Base-by-base conservation (phyloP, 148 eudicot species). In the Euryodendron excelsum region DNA sequence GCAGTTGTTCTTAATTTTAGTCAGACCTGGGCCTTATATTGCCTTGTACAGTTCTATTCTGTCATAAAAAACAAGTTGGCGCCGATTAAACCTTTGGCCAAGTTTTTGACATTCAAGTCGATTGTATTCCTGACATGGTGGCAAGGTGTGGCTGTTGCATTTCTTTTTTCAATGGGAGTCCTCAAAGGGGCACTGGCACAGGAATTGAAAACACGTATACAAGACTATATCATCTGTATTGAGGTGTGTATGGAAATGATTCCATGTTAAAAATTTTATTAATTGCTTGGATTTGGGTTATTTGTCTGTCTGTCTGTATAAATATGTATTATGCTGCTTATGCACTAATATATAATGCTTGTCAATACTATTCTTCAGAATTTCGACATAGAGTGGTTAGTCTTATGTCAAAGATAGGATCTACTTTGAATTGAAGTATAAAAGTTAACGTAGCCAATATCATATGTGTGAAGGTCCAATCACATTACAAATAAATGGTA, bases 1-100 rank as follows among this genome's bases (percentile, higher is more conserved):
- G 99, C 99, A 82, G 89, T 92, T 76, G 94, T 96, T 85, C 90
- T 93, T 44, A 96, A 96, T 85, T 96, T 96, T 77, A 96, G 99
- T 80, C 98, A 93, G 84, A 93, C 97, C 31, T 96, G 99, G 99
- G 99, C 99, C 83, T 87, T 96, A 66, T 96, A 96, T 88, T 96
- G 99, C 84, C 99, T 96, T 25, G 99, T 96, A 55, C 97, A 96
- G 80, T 96, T 96, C 80, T 96, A 96, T 84, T 84, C 94, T 45
- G 97, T 96, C 72, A 96, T 89, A 27, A 96, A 93, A 85, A 88
- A 87, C 71, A 93, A 89, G 76, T 88, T 96, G 79, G 92, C 91
- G 47, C 97, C 99, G 23, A 96, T 96, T 75, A 96, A 93, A 85
- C 99, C 99, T 74, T 80, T 96, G 89, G 98, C 99, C 60, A 96